These are phyloP conservation scores for Epithemia pelagica DNA, from an alignment of 108 stramenopile species.

Conservation along the genomic window DNA sequence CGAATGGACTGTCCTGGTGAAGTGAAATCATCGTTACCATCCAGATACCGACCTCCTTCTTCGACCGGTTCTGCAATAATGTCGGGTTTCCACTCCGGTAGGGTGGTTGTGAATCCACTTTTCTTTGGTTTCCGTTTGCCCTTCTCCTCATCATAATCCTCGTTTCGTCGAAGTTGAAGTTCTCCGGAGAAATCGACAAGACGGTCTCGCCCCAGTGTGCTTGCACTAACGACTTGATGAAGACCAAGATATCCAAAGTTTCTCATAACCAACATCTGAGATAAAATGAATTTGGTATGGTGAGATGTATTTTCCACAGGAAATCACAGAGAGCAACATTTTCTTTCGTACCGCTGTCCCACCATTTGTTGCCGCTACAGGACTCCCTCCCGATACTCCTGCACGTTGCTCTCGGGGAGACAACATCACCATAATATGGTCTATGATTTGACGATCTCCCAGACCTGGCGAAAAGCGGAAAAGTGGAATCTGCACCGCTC, in stretches of 20 bases:
- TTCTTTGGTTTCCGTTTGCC: constrained; percentile 3
- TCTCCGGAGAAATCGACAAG: constrained; percentile 81
- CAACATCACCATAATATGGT: constrained; percentile 82
- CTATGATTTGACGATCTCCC: constrained; percentile 68
- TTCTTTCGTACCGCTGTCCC: constrained; percentile 55
- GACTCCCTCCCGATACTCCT: constrained; percentile 31
- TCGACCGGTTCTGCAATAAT: constrained; percentile 61
- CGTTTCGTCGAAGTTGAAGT: constrained; percentile 43
- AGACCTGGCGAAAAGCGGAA: constrained; percentile 64
- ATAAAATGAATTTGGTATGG: not conserved
- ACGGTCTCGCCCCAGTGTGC: constrained; percentile 67
- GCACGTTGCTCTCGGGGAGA: constrained; percentile 50
- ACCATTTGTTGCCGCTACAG: constrained; percentile 70
- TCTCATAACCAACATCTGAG: constrained; percentile 67
- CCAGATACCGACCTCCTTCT: constrained; percentile 45
- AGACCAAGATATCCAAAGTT: constrained; percentile 85
- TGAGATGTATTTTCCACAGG: not conserved
- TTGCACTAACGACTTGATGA: constrained; percentile 62
- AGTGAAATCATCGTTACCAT: constrained; percentile 5
- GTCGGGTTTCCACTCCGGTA: constrained; percentile 36
- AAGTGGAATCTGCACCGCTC: constrained; percentile 81
- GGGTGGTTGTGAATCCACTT: constrained; percentile 18
- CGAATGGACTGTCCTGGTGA: constrained; percentile 13
- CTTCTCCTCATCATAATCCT: constrained; percentile 11
- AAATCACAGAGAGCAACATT: constrained; percentile 1